Evolutionary conservation across 805 yeast species (phyloP), one percentile per base, ranked within the genome.

Genomic region (Candida morakotiae): DNA sequence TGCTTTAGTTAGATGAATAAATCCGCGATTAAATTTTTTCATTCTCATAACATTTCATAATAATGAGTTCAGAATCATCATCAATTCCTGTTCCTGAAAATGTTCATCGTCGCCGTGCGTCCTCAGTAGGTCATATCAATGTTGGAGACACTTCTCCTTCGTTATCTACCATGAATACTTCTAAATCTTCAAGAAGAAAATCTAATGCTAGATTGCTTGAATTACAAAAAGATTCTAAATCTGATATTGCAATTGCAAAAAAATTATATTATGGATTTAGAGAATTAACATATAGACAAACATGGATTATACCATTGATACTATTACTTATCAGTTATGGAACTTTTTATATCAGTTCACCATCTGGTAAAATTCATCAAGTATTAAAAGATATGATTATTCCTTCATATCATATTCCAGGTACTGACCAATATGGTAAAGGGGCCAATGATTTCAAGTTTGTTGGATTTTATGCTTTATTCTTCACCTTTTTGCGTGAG

Each of bases 401-500:
- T 4, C 69, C 84, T 10, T 79, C 93, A 0, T 84, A 87, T 54
- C 68, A 69, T 33, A 69, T 80, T 29, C 76, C 69, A 16, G 79
- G 75, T 19, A 71, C 85, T 1, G 75, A 79, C 37, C 77, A 75
- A 37, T 93, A 89, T 57, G 97, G 86, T 19, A 93, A 93, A 62
- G 99, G 99, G 39, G 66, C 56, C 31, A 78, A 80, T 51, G 99
- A 93, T 62, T 74, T 88, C 46, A 71, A 71, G 16, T 93, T 88
- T 65, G 86, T 91, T 11, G 69, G 71, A 14, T 87, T 77, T 57
- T 81, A 86, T 64, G 84, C 91, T 73, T 60, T 93, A 26, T 81
- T 88, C 50, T 89, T 93, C 74, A 84, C 96, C 0, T 93, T 91
- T 56, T 68, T 78, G 46, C 78, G 99, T 52, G 98, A 93, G 61